These are phyloP conservation scores for Trematosphaeria pertusa DNA, from an alignment of 2,329 filamentous ascomycete species.

Conservation along the genomic window DNA sequence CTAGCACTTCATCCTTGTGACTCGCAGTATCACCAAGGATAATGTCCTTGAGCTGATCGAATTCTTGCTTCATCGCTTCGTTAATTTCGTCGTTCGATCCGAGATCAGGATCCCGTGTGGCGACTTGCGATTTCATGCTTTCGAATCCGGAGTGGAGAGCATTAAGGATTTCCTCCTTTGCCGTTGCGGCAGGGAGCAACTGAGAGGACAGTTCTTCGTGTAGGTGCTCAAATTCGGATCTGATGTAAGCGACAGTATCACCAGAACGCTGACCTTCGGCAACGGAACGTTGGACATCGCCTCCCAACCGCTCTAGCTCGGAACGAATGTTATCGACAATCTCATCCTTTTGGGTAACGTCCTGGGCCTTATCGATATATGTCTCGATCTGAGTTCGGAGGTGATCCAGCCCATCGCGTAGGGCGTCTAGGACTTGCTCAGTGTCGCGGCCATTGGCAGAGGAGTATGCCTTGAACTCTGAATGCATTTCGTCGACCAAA, in stretches of 20 bases:
- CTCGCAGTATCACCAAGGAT: conserved; percentile 68
- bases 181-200: conserved; percentile 38
- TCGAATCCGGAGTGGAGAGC: conserved; percentile 50
- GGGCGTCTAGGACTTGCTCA: conserved; percentile 85
- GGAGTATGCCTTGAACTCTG: conserved; percentile 78
- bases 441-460: conserved; percentile 81
- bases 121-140: conserved; percentile 51
- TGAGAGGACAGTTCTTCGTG: conserved; percentile 64
- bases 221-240: conserved; percentile 66
- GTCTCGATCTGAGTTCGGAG: conserved; percentile 80
- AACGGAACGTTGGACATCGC: conserved; percentile 63
- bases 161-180: conserved; percentile 49
- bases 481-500: conserved; percentile 66
- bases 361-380: conserved; percentile 77
- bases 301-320: conserved; percentile 70
- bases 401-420: conserved; percentile 85
- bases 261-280: conserved; percentile 51
- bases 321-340: conserved; percentile 73
- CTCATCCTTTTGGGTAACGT: conserved; percentile 75
- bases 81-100: conserved; percentile 58
- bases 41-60: conserved; percentile 80
- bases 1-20: conserved; percentile 68
- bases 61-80: conserved; percentile 79
- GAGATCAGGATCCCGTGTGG: conserved; percentile 42
- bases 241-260: conserved; percentile 60